Evolutionary conservation across 345 rosid species (phyloP).

Genomic region (Citrus australasica): DNA sequence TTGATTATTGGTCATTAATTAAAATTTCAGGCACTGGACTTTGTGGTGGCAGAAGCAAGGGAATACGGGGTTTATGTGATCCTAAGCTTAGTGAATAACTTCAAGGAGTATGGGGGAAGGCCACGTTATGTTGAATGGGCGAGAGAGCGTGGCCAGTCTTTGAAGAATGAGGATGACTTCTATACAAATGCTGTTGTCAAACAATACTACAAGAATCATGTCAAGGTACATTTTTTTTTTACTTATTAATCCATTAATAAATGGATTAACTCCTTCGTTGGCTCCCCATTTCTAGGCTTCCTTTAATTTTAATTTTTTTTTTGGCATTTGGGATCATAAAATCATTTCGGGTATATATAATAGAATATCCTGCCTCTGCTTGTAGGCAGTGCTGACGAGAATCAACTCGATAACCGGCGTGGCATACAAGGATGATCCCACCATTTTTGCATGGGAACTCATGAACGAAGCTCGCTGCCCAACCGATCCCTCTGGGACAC

Average conservation of each 20-base stretch:
- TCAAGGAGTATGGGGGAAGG: conserved; percentile 58
- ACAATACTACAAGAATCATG: conserved; percentile 58
- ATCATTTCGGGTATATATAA: too few relatives aligned
- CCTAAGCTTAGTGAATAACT: conserved; percentile 70
- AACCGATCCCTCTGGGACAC: conserved; percentile 42
- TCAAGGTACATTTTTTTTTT: conserved; percentile 38
- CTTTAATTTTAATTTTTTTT: too few relatives aligned
- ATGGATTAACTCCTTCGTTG: too few relatives aligned
- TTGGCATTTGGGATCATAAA: too few relatives aligned
- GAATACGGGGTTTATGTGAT: conserved; percentile 45
- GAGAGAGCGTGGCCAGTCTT: conserved; percentile 29
- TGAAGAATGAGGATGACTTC: conserved; percentile 55
- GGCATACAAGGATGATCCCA: conserved; percentile 68
- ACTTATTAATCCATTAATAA: too few relatives aligned
- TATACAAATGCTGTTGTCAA: conserved; percentile 48
- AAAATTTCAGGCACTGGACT: conserved; percentile 61
- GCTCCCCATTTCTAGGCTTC: too few relatives aligned
- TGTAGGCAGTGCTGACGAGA: conserved; percentile 72
- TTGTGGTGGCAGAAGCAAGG: conserved; percentile 64
- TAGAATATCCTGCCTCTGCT: too few relatives aligned
- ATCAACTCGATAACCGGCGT: conserved; percentile 60
- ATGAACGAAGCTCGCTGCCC: conserved; percentile 76
- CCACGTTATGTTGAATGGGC: conserved; percentile 69
- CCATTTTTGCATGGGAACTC: conserved; percentile 88
- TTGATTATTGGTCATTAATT: too few relatives aligned